Percentiles rank a stretch among this genome's conserved stretches.
Evolutionary conservation across 805 yeast species (phyloP).

Genomic region (Metschnikowia reukaufii): DNA sequence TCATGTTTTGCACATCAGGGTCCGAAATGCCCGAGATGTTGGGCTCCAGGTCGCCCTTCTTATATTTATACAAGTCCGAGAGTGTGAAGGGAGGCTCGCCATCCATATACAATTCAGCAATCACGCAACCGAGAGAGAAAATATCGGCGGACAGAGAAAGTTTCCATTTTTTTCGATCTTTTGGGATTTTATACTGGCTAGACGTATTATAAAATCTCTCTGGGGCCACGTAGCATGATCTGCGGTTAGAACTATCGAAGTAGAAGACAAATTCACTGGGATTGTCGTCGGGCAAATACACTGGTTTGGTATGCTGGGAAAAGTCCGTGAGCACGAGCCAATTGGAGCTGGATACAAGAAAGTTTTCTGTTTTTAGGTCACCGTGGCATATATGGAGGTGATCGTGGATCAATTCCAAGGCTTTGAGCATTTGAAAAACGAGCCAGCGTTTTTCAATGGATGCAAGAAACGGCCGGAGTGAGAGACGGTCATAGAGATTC

Average conservation of each 20-base stretch:
- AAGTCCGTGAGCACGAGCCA: conserved; percentile 85
- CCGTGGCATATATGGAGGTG: conserved; percentile 69
- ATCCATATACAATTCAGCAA: conserved; percentile 84
- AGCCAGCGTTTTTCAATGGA: conserved; percentile 81
- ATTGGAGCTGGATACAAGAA: conserved; percentile 83
- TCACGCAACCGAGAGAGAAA: conserved; percentile 80
- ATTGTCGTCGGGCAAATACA: conserved; percentile 83
- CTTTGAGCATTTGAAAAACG: conserved; percentile 72
- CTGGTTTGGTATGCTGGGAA: conserved; percentile 76
- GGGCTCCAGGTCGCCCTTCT: conserved; percentile 65
- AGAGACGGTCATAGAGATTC: conserved; percentile 82
- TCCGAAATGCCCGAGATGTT: conserved; percentile 58
- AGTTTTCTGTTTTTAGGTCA: conserved; percentile 88
- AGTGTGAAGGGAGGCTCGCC: conserved; percentile 85
- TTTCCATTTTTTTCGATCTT: conserved; percentile 6
- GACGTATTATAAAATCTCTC: conserved; percentile 65
- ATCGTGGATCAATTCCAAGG: conserved; percentile 63
- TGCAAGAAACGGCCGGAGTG: conserved; percentile 85
- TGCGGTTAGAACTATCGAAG: conserved; percentile 85
- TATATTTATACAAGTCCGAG: conserved; percentile 83
- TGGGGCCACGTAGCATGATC: conserved; percentile 91
- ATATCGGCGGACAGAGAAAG: conserved; percentile 74
- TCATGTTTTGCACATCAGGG: conserved; percentile 49
- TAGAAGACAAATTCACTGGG: conserved; percentile 90
- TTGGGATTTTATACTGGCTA: conserved; percentile 14